These are phyloP conservation scores for Symmetrospora coprosmae DNA, from an alignment of 768 basidiomycete species.

Conservation along the genomic window DNA sequence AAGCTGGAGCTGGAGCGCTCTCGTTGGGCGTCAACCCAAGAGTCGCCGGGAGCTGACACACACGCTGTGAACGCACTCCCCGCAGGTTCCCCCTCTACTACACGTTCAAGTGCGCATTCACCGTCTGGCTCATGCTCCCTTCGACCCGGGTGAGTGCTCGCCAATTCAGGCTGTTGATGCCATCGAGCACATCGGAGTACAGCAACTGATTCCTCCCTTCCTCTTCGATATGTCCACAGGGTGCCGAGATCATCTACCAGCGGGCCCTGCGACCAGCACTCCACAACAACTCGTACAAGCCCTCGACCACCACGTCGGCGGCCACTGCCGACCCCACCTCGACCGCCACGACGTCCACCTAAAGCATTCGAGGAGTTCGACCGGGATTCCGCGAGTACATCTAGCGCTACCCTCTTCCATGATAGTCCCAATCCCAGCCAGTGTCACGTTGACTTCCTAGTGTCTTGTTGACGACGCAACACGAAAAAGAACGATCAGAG, in stretches of 20 bases:
- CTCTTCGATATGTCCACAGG: slow-evolving; percentile 44
- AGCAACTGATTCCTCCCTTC: slow-evolving; percentile 14
- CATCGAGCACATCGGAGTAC: background rate
- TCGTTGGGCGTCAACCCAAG: too few species aligned
- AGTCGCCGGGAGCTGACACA: background rate
- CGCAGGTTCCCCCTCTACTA: slow-evolving; percentile 41
- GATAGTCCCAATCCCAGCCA: too few species aligned
- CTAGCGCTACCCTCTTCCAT: too few species aligned
- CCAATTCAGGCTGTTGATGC: background rate
- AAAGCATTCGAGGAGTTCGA: too few species aligned
- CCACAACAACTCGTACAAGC: slow-evolving; percentile 15
- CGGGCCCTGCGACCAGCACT: slow-evolving; percentile 54
- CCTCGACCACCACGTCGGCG: slow-evolving; percentile 4
- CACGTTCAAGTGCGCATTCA: slow-evolving; percentile 38
- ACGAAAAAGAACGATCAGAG: too few species aligned
- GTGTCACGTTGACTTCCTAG: too few species aligned
- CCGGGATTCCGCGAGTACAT: too few species aligned
- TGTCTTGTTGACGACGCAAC: too few species aligned
- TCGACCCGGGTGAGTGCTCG: slow-evolving; percentile 18
- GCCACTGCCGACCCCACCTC: background rate
- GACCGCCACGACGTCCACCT: too few species aligned
- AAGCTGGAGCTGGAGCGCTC: too few species aligned
- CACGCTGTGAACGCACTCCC: background rate
- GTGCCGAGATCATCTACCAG: slow-evolving; percentile 69
- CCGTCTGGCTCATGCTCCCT: slow-evolving; percentile 37